Percentiles rank a stretch among this genome's conserved stretches.
Conservation (phyloP, 495 filamentous ascomycete species). For the Neurospora tetraspora region DNA sequence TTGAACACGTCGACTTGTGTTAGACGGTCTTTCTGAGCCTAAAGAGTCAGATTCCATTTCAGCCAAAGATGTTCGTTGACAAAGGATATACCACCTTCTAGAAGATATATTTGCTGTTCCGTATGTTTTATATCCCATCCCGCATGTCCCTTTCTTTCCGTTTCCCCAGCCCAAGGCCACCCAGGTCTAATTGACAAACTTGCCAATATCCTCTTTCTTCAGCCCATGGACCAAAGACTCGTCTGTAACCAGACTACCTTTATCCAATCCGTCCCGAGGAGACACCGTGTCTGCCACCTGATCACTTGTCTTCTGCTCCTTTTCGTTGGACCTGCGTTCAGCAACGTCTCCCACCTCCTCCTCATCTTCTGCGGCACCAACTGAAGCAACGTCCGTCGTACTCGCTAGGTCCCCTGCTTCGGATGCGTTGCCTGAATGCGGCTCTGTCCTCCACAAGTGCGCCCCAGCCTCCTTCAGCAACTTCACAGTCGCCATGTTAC, state of each 20-base stretch:
- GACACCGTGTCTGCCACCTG: background rate
- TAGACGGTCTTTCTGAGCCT: background rate
- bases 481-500: conserved; percentile 47
- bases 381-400: background rate
- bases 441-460: conserved; percentile 24
- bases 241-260: background rate
- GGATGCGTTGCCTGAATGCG: conserved; percentile 6
- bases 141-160: background rate
- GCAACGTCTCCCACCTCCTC: background rate
- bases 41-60: background rate
- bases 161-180: background rate
- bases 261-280: background rate
- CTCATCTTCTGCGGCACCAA: background rate
- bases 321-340: background rate
- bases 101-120: background rate
- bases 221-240: background rate
- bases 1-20: background rate
- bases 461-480: conserved; percentile 42
- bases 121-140: background rate
- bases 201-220: background rate
- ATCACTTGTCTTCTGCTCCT: background rate
- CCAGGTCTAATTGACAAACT: background rate
- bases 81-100: background rate
- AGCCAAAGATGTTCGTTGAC: background rate
- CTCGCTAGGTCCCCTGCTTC: conserved; percentile 7